A percentile compares a stretch with the other conserved stretches of the same genome.
These are phyloP conservation scores for Amanita molliuscula DNA, from an alignment of 768 basidiomycete genomes.

Conservation along the genomic window DNA sequence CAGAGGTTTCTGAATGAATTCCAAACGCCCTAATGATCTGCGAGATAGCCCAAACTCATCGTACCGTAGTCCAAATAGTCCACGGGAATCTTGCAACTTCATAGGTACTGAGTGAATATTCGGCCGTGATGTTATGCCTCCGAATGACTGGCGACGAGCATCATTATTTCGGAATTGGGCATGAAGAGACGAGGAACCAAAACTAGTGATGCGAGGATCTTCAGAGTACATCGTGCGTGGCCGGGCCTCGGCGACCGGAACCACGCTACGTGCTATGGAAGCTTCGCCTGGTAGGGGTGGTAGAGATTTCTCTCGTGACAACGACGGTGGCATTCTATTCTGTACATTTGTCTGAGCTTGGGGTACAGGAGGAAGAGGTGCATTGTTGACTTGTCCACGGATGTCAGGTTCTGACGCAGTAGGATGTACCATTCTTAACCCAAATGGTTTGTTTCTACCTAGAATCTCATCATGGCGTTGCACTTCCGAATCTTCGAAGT, in stretches of 20 bases:
- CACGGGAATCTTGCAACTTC: slow-evolving; percentile 20
- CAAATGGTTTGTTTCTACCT: slow-evolving; percentile 18
- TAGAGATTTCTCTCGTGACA: slow-evolving; percentile 61
- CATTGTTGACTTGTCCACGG: slow-evolving; percentile 25
- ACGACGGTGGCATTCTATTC: slow-evolving; percentile 11
- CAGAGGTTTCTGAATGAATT: slow-evolving; percentile 22
- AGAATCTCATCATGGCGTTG: slow-evolving; percentile 21
- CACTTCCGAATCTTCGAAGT: slow-evolving; percentile 32
- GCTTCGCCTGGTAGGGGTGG: slow-evolving; percentile 62
- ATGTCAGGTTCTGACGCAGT: slow-evolving; percentile 55
- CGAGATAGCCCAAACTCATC: slow-evolving; percentile 69
- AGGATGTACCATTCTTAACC: slow-evolving; percentile 36
- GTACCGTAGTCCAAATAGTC: slow-evolving; percentile 35
- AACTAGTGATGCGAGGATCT: slow-evolving; percentile 38
- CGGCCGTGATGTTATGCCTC: slow-evolving; percentile 52
- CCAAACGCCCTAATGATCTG: slow-evolving; percentile 40
- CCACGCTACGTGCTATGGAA: slow-evolving; percentile 25
- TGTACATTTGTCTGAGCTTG: slow-evolving; percentile 13
- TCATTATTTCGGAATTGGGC: slow-evolving; percentile 53
- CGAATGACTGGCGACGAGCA: slow-evolving; percentile 64
- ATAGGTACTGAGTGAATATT: slow-evolving; percentile 43
- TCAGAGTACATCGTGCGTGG: slow-evolving; percentile 60
- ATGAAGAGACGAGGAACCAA: slow-evolving; percentile 51
- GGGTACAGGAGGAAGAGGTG: slow-evolving; percentile 13
- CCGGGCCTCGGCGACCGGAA: slow-evolving; percentile 20